Percentiles rank a stretch among this genome's conserved stretches.
Conservation (phyloP, 2,329 filamentous ascomycete genomes). For the Fusarium poae region DNA sequence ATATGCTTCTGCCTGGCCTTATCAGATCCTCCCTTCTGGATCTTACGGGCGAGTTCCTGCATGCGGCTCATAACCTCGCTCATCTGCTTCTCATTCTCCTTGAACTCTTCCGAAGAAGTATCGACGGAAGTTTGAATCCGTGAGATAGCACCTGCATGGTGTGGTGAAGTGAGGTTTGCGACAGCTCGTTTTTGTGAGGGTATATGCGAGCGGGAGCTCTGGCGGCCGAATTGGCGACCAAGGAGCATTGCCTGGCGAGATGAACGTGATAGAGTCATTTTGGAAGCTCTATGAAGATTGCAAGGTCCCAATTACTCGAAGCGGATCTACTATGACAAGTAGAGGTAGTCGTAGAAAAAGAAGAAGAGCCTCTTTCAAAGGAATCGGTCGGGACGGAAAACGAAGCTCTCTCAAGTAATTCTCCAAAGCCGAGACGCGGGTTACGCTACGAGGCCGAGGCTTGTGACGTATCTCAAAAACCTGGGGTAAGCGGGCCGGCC, state of each 20-base stretch:
- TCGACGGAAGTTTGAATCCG: constrained; percentile 83
- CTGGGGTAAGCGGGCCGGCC: constrained; percentile 48
- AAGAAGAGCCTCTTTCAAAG: constrained; percentile 27
- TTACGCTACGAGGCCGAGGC: constrained; percentile 43
- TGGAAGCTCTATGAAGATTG: constrained; percentile 9
- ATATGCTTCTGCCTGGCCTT: constrained; percentile 91
- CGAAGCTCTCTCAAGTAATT: constrained; percentile 22
- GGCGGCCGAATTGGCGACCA: constrained; percentile 52
- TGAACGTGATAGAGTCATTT: constrained; percentile 63
- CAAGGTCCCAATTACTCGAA: constrained; percentile 5
- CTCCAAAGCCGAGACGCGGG: constrained; percentile 35
- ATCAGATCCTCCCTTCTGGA: constrained; percentile 80
- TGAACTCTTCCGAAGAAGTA: constrained; percentile 80
- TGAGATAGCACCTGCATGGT: constrained; percentile 87
- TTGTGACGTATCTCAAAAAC: constrained; percentile 47
- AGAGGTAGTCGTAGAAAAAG: constrained; percentile 5
- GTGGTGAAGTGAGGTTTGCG: constrained; percentile 82
- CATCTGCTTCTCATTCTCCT: constrained; percentile 85
- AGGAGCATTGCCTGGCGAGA: constrained; percentile 62
- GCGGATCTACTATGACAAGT: constrained; percentile 1
- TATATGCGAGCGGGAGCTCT: constrained; percentile 54
- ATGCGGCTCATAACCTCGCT: constrained; percentile 76
- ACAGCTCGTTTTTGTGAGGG: constrained; percentile 58
- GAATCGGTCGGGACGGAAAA: constrained; percentile 5
- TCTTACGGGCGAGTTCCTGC: constrained; percentile 75